Evolutionary conservation across 2,329 filamentous ascomycete genomes (phyloP), one percentile per base, ranked within the genome.

Genomic region (Colletotrichum gloeosporioides): DNA sequence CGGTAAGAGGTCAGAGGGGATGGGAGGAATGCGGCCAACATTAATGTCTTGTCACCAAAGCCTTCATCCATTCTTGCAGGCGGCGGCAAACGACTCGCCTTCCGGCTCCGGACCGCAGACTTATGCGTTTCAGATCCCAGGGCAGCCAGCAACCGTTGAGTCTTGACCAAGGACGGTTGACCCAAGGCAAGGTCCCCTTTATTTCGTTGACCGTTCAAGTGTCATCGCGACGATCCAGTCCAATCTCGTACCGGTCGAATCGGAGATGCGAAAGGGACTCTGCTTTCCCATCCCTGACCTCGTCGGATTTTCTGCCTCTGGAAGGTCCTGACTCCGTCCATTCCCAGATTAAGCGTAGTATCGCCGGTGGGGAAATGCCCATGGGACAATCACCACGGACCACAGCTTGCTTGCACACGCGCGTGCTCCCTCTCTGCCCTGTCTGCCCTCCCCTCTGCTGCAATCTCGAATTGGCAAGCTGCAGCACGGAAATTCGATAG

Each of bases 311-410:
- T n/a, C 59, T 76, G 64, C 49, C 73, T 76, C 64, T 76, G 64
- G 27, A 61, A 32, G 70, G 44, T 32, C 57, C 70, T 76, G 70
- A 36, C 59, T 66, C 74, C 64, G 70, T 69, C 69, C 44, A 15
- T 16, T 57, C 63, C 49, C 73, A 75, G 68, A 75, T 75, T 66
- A 71, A 75, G 73, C 68, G 73, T 72, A 15, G 68, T 49, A 75
- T 49, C 27, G 68, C 12, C 36, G 12, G 73, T 49, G 57, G 65
- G 36, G 70, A 18, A 22, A 16, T 27, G 12, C 32, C 63, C 64
- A 69, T 64, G 31, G 70, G 64, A 59, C 25, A 18, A 61, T 25
- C 6, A 59, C 27, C 71, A 49, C 69, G 62, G 74, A 76, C 70
- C 74, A 69, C 70, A 53, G 70, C 74, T 73, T 76, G 71, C 61